phyloP scores from a whole-genome alignment of 495 filamentous ascomycete species.

The Gamarada debralockiae region DNA sequence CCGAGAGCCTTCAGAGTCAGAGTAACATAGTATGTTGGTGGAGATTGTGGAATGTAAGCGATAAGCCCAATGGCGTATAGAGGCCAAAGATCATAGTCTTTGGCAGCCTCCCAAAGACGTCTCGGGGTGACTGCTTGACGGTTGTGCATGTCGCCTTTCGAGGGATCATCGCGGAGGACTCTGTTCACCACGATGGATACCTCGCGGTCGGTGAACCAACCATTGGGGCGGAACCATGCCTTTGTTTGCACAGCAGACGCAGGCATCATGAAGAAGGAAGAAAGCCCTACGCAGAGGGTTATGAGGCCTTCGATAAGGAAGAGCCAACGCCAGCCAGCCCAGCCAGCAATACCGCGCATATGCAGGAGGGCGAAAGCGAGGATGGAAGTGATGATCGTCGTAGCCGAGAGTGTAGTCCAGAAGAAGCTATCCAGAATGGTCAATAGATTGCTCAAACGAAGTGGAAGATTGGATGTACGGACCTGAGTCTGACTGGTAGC shows the following conservation, averaged over 20 bases:
- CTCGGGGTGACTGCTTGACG: slow-evolving; percentile 57
- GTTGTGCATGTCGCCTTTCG: slow-evolving; percentile 54
- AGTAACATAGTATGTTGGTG: slow-evolving; percentile 55
- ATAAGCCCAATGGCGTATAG: slow-evolving; percentile 61
- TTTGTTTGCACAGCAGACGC: slow-evolving; percentile 71
- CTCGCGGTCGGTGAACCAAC: slow-evolving; percentile 68
- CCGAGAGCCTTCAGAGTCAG: slow-evolving; percentile 54
- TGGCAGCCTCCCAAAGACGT: slow-evolving; percentile 54
- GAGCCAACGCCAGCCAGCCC: slow-evolving; percentile 77
- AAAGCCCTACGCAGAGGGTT: slow-evolving; percentile 60
- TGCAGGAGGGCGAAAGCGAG: slow-evolving; percentile 71
- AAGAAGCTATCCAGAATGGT: slow-evolving; percentile 43
- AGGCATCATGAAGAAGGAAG: slow-evolving; percentile 68
- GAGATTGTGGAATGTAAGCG: slow-evolving; percentile 49
- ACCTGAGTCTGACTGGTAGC: slow-evolving; percentile 56
- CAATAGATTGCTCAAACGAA: neutral
- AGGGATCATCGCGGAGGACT: slow-evolving; percentile 67
- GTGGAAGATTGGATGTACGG: neutral
- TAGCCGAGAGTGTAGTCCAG: slow-evolving; percentile 65
- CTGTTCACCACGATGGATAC: slow-evolving; percentile 72
- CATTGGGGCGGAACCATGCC: slow-evolving; percentile 60
- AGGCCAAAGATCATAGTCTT: slow-evolving; percentile 70
- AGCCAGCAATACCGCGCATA: slow-evolving; percentile 60
- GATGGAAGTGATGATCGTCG: slow-evolving; percentile 64
- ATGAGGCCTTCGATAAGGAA: slow-evolving; percentile 55